A percentile compares a stretch with the other conserved stretches of the same genome.
Evolutionary conservation across 805 yeast genomes (phyloP).

Genomic region (Ogataea parapolymorpha): DNA sequence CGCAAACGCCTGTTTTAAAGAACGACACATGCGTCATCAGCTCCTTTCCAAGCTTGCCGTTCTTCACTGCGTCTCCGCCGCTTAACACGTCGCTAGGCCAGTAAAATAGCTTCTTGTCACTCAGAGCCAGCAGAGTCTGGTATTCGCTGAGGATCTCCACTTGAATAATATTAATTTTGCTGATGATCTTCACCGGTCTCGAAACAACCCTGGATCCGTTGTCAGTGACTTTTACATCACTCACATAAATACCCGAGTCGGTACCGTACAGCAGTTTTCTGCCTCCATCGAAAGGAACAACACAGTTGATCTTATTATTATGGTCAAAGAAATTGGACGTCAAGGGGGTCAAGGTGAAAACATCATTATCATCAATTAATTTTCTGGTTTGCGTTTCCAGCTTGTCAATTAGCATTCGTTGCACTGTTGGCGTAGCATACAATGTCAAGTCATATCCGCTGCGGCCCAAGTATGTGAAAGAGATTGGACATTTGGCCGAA

Average conservation of each 20-base stretch:
- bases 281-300: constrained; percentile 93
- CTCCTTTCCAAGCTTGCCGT: constrained; percentile 67
- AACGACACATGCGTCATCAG: constrained; percentile 84
- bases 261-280: constrained; percentile 88
- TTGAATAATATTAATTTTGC: constrained; percentile 77
- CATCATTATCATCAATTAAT: constrained; percentile 67
- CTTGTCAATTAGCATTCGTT: constrained; percentile 76
- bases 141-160: constrained; percentile 90
- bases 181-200: constrained; percentile 72
- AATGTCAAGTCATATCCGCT: constrained; percentile 53
- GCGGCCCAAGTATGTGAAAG: constrained; percentile 51
- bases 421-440: constrained; percentile 58
- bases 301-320: constrained; percentile 79
- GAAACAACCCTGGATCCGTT: constrained; percentile 52
- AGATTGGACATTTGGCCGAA: constrained; percentile 42
- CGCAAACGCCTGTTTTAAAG: constrained; percentile 90
- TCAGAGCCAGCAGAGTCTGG: constrained; percentile 71
- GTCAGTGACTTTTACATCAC: constrained; percentile 58
- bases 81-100: constrained; percentile 69
- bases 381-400: constrained; percentile 76
- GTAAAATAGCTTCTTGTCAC: constrained; percentile 78
- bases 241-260: constrained; percentile 82
- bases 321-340: constrained; percentile 74
- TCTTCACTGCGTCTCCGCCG: constrained; percentile 46
- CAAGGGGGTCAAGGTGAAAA: constrained; percentile 72